These are phyloP conservation scores for Eucalyptus sp. DNA, from an alignment of 345 rosid genomes.

Conservation along the genomic window DNA sequence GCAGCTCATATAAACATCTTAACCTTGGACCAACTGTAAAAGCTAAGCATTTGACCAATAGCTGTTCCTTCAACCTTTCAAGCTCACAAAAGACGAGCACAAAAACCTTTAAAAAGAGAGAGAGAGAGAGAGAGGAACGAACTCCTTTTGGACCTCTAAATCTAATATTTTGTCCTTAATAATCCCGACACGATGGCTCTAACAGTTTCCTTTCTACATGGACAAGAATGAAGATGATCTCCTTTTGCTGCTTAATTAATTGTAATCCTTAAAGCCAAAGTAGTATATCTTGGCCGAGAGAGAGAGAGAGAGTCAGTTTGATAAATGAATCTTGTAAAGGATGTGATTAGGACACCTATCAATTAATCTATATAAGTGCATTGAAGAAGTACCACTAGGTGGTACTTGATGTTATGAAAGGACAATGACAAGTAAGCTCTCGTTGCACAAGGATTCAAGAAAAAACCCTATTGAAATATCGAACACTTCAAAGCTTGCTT, in stretches of 20 bases:
- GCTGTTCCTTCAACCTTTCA: background rate
- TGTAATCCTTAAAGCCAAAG: background rate
- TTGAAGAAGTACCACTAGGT: background rate
- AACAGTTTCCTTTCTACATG: background rate
- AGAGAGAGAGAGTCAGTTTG: background rate
- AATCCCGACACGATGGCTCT: background rate
- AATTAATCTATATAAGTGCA: background rate
- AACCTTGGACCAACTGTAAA: background rate
- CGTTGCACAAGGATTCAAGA: too few species aligned
- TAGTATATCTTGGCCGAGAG: background rate
- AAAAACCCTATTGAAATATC: too few species aligned
- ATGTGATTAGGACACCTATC: background rate
- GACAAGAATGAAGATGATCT: background rate
- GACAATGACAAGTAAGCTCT: too few species aligned
- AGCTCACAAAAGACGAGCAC: background rate
- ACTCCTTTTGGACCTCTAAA: background rate
- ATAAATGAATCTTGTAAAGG: background rate
- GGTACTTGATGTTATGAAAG: background rate
- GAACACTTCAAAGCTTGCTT: too few species aligned
- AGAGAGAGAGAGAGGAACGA: background rate
- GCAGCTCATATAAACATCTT: background rate
- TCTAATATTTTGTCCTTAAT: background rate
- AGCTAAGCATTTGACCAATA: background rate
- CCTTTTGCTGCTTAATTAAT: background rate
- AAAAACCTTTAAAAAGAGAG: background rate